Evolutionary conservation across 2,329 filamentous ascomycete genomes (phyloP).

Genomic region (Tolypocladium ophioglossoides): DNA sequence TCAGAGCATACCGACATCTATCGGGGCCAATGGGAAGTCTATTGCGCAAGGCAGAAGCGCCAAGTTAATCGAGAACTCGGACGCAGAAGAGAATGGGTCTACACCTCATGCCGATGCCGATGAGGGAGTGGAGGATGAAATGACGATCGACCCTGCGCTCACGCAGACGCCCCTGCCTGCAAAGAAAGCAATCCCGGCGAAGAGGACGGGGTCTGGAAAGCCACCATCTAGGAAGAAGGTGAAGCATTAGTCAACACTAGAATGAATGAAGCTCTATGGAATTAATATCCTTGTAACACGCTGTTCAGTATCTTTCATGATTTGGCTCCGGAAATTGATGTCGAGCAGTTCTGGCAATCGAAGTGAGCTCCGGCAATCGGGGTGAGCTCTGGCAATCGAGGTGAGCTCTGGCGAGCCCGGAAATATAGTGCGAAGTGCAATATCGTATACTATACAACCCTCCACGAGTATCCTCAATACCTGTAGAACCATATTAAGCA

Average conservation of each 20-base stretch:
- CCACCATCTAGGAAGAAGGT: constrained; percentile 11
- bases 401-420: too few relatives aligned
- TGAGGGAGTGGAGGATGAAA: constrained; percentile 12
- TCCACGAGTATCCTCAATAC: too few relatives aligned
- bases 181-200: constrained; percentile 16
- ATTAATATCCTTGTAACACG: too few relatives aligned
- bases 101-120: constrained; percentile 6
- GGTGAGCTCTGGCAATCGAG: too few relatives aligned
- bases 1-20: constrained; percentile 7
- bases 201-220: constrained; percentile 11
- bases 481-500: too few relatives aligned
- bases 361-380: too few relatives aligned
- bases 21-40: not conserved
- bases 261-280: too few relatives aligned
- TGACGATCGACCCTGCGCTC: constrained; percentile 22
- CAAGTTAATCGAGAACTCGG: constrained; percentile 19
- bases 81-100: constrained; percentile 13
- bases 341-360: constrained; percentile 12
- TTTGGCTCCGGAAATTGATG: too few relatives aligned
- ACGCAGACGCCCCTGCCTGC: constrained; percentile 7
- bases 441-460: too few relatives aligned
- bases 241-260: constrained; percentile 20
- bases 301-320: too few relatives aligned
- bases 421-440: too few relatives aligned
- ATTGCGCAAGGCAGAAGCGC: constrained; percentile 9